Percentiles rank a stretch among this genome's conserved stretches.
These are phyloP conservation scores for Crithidia bombi DNA, from an alignment of 208 protist species.

Conservation along the genomic window DNA sequence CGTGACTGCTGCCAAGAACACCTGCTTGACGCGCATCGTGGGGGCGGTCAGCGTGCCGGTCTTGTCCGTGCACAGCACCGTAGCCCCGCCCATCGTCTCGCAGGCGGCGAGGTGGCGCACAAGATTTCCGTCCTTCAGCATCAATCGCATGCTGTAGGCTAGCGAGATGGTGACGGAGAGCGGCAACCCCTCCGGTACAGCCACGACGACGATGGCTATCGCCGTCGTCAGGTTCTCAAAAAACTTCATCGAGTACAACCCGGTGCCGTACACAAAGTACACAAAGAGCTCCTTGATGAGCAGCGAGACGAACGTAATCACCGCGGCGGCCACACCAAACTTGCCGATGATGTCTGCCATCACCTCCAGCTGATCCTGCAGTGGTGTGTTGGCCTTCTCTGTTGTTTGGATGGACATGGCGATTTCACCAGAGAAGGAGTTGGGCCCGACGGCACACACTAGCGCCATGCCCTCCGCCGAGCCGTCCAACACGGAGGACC, in stretches of 20 bases:
- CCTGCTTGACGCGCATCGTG: conserved; percentile 85
- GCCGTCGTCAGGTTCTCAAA: conserved; percentile 91
- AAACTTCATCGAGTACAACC: conserved; percentile 75
- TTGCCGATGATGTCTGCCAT: conserved; percentile 91
- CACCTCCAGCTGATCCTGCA: conserved; percentile 87
- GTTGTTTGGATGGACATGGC: conserved; percentile 63
- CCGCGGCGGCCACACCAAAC: conserved; percentile 75
- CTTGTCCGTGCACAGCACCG: conserved; percentile 95
- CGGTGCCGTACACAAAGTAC: conserved; percentile 31
- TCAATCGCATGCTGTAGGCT: conserved; percentile 96
- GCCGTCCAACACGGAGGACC: conserved; percentile 83
- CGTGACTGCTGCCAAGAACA: conserved; percentile 49
- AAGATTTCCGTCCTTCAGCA: conserved; percentile 95
- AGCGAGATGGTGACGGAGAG: conserved; percentile 98
- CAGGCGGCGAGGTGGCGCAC: conserved; percentile 95
- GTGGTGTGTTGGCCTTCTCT: conserved; percentile 75
- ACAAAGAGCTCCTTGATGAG: conserved; percentile 75
- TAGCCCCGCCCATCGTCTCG: conserved; percentile 97
- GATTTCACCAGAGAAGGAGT: conserved; percentile 76
- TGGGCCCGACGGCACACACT: conserved; percentile 83
- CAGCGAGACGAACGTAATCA: conserved; percentile 75
- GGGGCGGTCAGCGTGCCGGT: conserved; percentile 95
- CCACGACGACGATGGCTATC: conserved; percentile 98
- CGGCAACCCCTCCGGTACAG: conserved; percentile 97
- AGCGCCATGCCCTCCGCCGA: conserved; percentile 76